Evolutionary conservation across 2,329 filamentous ascomycete species (phyloP).

Genomic region (Chaetomiaceae sp.): DNA sequence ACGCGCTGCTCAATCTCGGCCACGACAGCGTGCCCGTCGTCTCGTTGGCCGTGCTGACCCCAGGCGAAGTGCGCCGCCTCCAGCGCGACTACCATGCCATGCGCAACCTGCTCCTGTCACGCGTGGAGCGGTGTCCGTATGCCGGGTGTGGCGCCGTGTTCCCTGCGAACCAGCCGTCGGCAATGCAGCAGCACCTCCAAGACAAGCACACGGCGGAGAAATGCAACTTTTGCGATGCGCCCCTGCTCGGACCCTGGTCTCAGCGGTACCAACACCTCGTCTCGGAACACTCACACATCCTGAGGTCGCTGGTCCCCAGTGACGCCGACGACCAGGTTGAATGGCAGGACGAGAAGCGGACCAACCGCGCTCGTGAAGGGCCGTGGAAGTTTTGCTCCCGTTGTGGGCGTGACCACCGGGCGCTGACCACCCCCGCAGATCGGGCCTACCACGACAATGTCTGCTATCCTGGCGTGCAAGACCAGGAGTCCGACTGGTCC

Average conservation of each 20-base stretch:
- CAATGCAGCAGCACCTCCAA: slow-evolving; percentile 35
- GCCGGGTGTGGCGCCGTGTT: slow-evolving; percentile 34
- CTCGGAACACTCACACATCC: slow-evolving; percentile 27
- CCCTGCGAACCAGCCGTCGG: slow-evolving; percentile 26
- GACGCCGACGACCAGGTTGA: background rate
- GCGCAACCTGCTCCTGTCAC: slow-evolving; percentile 33
- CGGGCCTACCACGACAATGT: slow-evolving; percentile 21
- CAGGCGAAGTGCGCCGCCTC: slow-evolving; percentile 36
- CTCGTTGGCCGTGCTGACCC: slow-evolving; percentile 37
- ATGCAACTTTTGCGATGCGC: slow-evolving; percentile 36
- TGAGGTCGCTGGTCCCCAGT: background rate
- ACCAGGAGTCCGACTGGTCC: slow-evolving; percentile 7
- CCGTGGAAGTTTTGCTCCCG: slow-evolving; percentile 19
- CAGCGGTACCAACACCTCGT: slow-evolving; percentile 29
- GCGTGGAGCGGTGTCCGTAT: slow-evolving; percentile 37
- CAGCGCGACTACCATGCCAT: slow-evolving; percentile 34
- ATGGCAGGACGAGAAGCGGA: background rate
- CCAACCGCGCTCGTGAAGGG: slow-evolving; percentile 12
- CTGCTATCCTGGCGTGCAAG: slow-evolving; percentile 17
- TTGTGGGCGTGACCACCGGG: slow-evolving; percentile 20
- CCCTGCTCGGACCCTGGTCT: slow-evolving; percentile 30
- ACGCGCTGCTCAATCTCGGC: slow-evolving; percentile 32
- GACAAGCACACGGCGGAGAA: slow-evolving; percentile 32
- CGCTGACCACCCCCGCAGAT: slow-evolving; percentile 11
- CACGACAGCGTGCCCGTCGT: slow-evolving; percentile 33